phyloP scores from a whole-genome alignment of 495 filamentous ascomycete species.

The Podospora comata region DNA sequence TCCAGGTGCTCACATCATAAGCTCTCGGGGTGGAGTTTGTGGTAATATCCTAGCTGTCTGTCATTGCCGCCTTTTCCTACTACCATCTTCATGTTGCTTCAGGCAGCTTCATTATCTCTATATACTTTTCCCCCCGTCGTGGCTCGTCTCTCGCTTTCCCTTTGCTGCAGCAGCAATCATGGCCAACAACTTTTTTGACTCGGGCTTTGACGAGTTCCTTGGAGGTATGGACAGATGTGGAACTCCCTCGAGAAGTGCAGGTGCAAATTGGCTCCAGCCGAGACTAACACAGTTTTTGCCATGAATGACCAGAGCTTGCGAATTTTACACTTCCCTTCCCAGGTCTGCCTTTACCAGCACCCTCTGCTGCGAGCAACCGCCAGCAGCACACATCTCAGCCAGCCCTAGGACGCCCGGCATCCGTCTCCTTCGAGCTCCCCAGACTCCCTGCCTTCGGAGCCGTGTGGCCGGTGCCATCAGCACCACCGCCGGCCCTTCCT shows the following conservation, averaged over 20 bases:
- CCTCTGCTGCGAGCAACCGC: not conserved
- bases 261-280: not conserved
- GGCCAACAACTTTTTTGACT: slow-evolving; percentile 20
- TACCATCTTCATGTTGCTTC: not conserved
- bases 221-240: slow-evolving; percentile 14
- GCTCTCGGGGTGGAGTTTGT: not conserved
- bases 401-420: not conserved
- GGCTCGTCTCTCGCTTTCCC: not conserved
- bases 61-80: not conserved
- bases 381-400: not conserved
- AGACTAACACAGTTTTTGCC: not conserved
- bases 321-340: slow-evolving; percentile 4
- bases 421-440: not conserved
- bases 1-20: not conserved
- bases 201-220: slow-evolving; percentile 13
- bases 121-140: not conserved
- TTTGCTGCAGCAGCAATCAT: not conserved
- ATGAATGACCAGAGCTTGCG: not conserved
- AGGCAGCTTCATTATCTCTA: not conserved
- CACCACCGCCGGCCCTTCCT: not conserved
- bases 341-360: not conserved
- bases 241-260: not conserved
- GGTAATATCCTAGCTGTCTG: not conserved
- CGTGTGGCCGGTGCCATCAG: not conserved
- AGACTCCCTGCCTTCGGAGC: not conserved